phyloP scores from a whole-genome alignment of 2,329 filamentous ascomycete genomes.

The Aspergillus cejpii region DNA sequence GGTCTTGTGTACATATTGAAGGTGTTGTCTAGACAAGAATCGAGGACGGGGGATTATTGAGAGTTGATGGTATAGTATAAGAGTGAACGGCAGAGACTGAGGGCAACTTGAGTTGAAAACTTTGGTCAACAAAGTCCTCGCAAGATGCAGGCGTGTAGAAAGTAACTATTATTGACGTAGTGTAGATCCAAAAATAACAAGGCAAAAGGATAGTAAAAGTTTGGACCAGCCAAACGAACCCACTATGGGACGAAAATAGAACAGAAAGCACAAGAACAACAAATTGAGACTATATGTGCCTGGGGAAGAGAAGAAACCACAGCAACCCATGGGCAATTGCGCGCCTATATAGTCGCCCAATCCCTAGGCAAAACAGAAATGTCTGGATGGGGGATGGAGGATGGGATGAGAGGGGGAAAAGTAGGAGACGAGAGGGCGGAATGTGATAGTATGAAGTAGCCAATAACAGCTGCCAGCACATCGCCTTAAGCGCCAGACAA shows the following conservation, averaged over 20 bases:
- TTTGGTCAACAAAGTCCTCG: constrained; percentile 36
- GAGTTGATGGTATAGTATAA: constrained; percentile 1
- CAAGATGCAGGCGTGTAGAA: constrained; percentile 17
- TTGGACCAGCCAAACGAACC: constrained; percentile 42
- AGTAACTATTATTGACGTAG: constrained; percentile 23
- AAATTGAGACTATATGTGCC: constrained; percentile 32
- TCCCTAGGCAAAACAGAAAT: not conserved
- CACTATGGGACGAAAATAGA: constrained; percentile 31
- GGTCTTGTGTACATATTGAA: constrained; percentile 39
- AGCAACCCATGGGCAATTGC: constrained; percentile 13
- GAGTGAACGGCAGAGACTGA: constrained; percentile 8
- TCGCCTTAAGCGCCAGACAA: not conserved
- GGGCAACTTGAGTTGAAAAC: constrained; percentile 10
- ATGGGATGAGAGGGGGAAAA: not conserved
- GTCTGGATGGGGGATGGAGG: not conserved
- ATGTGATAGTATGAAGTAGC: not conserved
- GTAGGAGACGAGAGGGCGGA: not conserved
- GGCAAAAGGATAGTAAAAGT: constrained; percentile 22
- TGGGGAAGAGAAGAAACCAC: constrained; percentile 16
- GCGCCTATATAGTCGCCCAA: constrained; percentile 32
- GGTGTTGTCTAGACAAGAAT: constrained; percentile 32
- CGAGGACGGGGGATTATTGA: constrained; percentile 5
- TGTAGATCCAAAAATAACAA: constrained; percentile 18
- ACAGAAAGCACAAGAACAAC: constrained; percentile 22
- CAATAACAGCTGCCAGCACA: not conserved